These are phyloP conservation scores for Pyrenophora graminea DNA, from an alignment of 2,329 filamentous ascomycete species.

Conservation along the genomic window DNA sequence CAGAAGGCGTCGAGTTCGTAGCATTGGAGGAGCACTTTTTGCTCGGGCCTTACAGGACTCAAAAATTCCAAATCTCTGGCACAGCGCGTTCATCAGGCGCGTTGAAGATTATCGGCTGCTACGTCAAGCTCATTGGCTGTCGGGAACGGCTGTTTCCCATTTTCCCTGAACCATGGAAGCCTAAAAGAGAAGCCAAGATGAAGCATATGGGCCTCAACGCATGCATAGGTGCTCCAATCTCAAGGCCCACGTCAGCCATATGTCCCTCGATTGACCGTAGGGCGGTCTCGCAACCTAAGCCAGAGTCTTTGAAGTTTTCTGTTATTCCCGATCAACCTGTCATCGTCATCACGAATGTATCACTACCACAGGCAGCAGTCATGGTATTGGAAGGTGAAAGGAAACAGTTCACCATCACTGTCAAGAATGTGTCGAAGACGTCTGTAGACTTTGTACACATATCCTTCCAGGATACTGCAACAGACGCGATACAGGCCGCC, in stretches of 20 bases:
- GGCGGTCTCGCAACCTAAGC: constrained; percentile 35
- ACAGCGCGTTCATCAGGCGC: constrained; percentile 68
- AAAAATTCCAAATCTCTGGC: constrained; percentile 73
- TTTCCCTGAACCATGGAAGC: constrained; percentile 75
- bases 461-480: constrained; percentile 87
- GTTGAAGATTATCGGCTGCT: constrained; percentile 75
- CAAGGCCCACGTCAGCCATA: constrained; percentile 43
- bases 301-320: constrained; percentile 62
- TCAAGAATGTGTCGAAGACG: constrained; percentile 75
- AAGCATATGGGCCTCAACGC: constrained; percentile 70
- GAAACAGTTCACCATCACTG: constrained; percentile 74
- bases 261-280: constrained; percentile 29
- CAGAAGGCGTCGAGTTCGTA: constrained; percentile 73
- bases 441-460: constrained; percentile 84
- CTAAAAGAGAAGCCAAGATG: constrained; percentile 70
- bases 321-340: constrained; percentile 81
- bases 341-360: constrained; percentile 74
- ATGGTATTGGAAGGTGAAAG: constrained; percentile 94
- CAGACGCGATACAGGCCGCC: constrained; percentile 73
- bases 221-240: constrained; percentile 55
- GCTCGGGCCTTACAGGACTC: constrained; percentile 81
- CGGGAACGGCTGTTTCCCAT: constrained; percentile 82
- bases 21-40: constrained; percentile 66
- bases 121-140: constrained; percentile 80
- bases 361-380: constrained; percentile 79